phyloP scores from a whole-genome alignment of 2,329 filamentous ascomycete genomes.

The Didymella exigua region DNA sequence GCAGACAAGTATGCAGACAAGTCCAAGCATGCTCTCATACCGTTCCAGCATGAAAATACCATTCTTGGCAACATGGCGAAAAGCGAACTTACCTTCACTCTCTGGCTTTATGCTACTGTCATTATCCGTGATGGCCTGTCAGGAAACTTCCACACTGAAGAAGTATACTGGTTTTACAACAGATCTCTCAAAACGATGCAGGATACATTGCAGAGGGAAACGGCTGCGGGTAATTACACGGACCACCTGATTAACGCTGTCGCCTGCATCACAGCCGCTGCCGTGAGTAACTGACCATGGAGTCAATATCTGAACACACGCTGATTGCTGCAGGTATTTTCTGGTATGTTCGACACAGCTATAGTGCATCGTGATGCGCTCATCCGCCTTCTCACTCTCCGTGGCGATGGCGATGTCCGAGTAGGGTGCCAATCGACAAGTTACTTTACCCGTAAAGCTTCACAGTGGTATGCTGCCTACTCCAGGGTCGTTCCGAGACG shows the following conservation, averaged over 20 bases:
- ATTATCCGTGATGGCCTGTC: slow-evolving; percentile 24
- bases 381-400: slow-evolving; percentile 20
- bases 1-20: slow-evolving; percentile 28
- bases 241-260: slow-evolving; percentile 25
- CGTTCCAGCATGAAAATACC: slow-evolving; percentile 25
- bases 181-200: slow-evolving; percentile 23
- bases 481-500: neutral
- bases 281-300: slow-evolving; percentile 17
- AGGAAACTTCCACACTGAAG: slow-evolving; percentile 19
- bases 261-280: slow-evolving; percentile 26
- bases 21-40: slow-evolving; percentile 11
- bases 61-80: slow-evolving; percentile 27
- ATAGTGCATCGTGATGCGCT: slow-evolving; percentile 28
- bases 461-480: slow-evolving; percentile 23
- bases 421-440: slow-evolving; percentile 15
- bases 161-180: slow-evolving; percentile 24
- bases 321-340: slow-evolving; percentile 6
- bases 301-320: neutral
- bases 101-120: slow-evolving; percentile 31
- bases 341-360: slow-evolving; percentile 26
- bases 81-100: slow-evolving; percentile 24
- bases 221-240: slow-evolving; percentile 14
- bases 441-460: slow-evolving; percentile 23
- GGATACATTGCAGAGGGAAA: slow-evolving; percentile 19
- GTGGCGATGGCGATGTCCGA: slow-evolving; percentile 26